Evolutionary conservation across 2,329 filamentous ascomycete species (phyloP).

Genomic region (Pseudogymnoascus sp.): DNA sequence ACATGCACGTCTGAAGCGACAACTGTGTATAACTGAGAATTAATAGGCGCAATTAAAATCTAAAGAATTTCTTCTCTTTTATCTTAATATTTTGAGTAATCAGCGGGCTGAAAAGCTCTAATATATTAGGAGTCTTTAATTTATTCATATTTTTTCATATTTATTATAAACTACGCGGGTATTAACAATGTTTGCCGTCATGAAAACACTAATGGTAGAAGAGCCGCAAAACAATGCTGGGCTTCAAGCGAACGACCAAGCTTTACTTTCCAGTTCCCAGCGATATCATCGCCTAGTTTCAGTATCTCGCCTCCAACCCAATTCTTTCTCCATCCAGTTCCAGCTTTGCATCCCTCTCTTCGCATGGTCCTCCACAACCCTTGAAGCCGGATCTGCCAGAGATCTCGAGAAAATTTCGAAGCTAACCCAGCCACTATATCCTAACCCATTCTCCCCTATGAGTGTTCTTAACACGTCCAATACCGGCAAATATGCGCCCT

Average conservation of each 20-base stretch:
- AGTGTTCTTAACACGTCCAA: constrained; percentile 47
- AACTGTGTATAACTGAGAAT: background rate
- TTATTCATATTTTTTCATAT: background rate
- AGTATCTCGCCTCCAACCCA: constrained; percentile 18
- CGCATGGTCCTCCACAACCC: constrained; percentile 47
- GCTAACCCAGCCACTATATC: constrained; percentile 53
- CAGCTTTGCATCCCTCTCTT: constrained; percentile 45
- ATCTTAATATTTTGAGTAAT: background rate
- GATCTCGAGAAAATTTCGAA: constrained; percentile 54
- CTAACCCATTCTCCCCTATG: constrained; percentile 43
- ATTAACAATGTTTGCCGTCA: background rate
- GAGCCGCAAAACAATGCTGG: too few relatives aligned
- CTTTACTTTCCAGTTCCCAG: too few relatives aligned
- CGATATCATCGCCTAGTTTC: too few relatives aligned
- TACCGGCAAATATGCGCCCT: constrained; percentile 55
- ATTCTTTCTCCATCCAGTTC: constrained; percentile 38
- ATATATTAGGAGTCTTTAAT: background rate
- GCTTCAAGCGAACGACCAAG: too few relatives aligned
- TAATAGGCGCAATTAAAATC: background rate
- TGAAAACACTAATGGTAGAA: too few relatives aligned
- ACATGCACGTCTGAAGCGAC: too few relatives aligned
- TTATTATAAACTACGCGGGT: background rate
- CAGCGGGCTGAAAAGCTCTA: background rate
- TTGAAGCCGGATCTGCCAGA: constrained; percentile 39
- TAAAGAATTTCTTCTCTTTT: background rate